Percentiles rank a stretch among this genome's conserved stretches.
Conservation (phyloP, 1,284 basidiomycete genomes). For the Tilletia indica region DNA sequence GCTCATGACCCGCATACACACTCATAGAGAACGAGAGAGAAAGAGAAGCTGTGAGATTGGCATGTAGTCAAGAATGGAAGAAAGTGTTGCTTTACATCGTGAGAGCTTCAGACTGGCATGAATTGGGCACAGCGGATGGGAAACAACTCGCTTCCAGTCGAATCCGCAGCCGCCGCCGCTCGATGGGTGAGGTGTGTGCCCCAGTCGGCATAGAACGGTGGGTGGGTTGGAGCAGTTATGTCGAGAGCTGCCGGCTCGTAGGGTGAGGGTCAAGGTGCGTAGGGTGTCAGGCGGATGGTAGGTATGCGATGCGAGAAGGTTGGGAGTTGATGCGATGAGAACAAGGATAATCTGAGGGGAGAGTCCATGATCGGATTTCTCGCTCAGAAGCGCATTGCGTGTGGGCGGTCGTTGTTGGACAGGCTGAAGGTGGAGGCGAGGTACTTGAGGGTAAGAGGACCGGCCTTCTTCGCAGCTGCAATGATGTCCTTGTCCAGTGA, state of each 20-base stretch:
- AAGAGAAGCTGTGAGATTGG: neutral
- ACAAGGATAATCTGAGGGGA: conserved; percentile 1
- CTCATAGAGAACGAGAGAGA: neutral
- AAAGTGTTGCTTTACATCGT: conserved; percentile 15
- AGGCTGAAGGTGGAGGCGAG: conserved; percentile 89
- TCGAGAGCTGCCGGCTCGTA: no score
- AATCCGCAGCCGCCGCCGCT: no score
- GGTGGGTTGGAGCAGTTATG: no score
- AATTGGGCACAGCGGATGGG: no score
- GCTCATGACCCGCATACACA: neutral
- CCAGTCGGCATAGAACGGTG: no score
- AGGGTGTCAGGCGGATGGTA: no score
- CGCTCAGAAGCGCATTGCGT: conserved; percentile 77
- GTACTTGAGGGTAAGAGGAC: conserved; percentile 88
- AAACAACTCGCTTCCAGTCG: no score
- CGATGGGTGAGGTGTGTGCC: no score
- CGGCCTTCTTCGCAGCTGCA: conserved; percentile 80
- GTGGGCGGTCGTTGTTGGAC: conserved; percentile 87
- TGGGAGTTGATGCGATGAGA: neutral
- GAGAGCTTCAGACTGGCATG: neutral
- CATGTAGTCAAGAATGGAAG: neutral
- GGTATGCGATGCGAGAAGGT: neutral
- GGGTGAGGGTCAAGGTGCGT: no score
- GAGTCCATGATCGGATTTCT: no score
- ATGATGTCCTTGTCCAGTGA: conserved; percentile 78